Evolutionary conservation across 345 rosid genomes (phyloP), one percentile per base, ranked within the genome.

Genomic region (Streptanthus diversifolius): DNA sequence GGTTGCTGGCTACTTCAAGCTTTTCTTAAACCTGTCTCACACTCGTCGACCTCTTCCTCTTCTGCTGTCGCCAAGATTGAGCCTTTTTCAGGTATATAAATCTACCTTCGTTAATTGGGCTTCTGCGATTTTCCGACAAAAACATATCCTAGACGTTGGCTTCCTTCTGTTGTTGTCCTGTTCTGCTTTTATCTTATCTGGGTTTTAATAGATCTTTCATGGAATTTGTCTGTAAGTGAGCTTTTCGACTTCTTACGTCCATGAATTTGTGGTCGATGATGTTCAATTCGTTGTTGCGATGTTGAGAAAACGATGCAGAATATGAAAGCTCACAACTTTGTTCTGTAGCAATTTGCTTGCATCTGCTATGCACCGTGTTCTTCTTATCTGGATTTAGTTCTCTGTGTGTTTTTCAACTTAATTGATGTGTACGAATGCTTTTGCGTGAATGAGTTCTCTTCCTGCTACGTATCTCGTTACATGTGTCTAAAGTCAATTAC

Each of bases 1-100:
- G 75, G 79, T 35, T 69, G 53, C 70, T 68, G 14, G 59, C 29
- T 41, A 55, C 58, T 54, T 45, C 5, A 65, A 74, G 33, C 66
- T 64, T 60, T 35, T 62, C 41, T 62, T 56, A 65, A 55, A 65
- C 72, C 60, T 66, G 43, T 73, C 41, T 73, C 22, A 41, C 55
- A 41, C 56, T 63, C 29, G 15, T 63, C 68, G 17, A 15, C 56
- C 65, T 36, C 72, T 58, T 36, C 64, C 48, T 40, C 73, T 56
- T 39, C 66, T 49, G 27, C 63, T 76, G 35, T 68, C 74, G 14
- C 32, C 48, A 60, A 68, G 70, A 17, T 24, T 53, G 35, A 76
- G 24, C 21, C 52, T 45, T 63, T 54, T 30, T 43, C 71, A 69
- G 75, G 79, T 75, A 9, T 30, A 0, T 12, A 10, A 24, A 32